Conservation (phyloP, 2,329 filamentous ascomycete species). For the Ophiocordyceps camponoti-leonardi region DNA sequence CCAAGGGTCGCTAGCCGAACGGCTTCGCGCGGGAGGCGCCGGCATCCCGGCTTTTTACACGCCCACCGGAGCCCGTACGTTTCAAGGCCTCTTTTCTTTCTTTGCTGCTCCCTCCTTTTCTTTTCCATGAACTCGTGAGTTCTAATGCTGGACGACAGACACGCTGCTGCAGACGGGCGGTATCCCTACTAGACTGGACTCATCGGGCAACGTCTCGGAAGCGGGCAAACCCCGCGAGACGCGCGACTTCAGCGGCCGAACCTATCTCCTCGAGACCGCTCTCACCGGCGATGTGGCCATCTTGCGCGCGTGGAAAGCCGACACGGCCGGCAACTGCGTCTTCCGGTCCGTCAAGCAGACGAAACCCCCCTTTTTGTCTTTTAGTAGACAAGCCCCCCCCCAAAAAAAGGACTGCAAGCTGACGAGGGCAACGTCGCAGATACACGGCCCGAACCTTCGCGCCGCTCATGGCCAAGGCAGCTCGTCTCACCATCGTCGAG, state of each 20-base stretch:
- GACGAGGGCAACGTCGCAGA: background rate
- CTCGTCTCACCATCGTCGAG: slow-evolving; percentile 80
- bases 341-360: slow-evolving; percentile 47
- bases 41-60: slow-evolving; percentile 92
- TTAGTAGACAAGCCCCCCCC: too few species aligned
- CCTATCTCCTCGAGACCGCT: slow-evolving; percentile 75
- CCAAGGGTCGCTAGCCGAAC: slow-evolving; percentile 80
- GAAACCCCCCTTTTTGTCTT: too few species aligned
- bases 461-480: slow-evolving; percentile 82
- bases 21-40: slow-evolving; percentile 71
- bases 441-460: slow-evolving; percentile 74
- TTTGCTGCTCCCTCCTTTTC: background rate
- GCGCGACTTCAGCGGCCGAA: slow-evolving; percentile 81
- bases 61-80: slow-evolving; percentile 68
- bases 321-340: slow-evolving; percentile 79
- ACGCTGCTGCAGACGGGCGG: slow-evolving; percentile 71
- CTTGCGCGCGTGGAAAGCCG: slow-evolving; percentile 84
- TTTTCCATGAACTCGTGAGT: background rate
- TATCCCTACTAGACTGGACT: slow-evolving; percentile 62
- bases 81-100: slow-evolving; percentile 13
- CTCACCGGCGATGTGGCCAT: slow-evolving; percentile 87
- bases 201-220: slow-evolving; percentile 55
- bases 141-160: background rate
- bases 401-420: background rate
- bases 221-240: slow-evolving; percentile 73